Evolutionary conservation across 139 green algal genomes (phyloP).

Genomic region (Medakamo hakoo): DNA sequence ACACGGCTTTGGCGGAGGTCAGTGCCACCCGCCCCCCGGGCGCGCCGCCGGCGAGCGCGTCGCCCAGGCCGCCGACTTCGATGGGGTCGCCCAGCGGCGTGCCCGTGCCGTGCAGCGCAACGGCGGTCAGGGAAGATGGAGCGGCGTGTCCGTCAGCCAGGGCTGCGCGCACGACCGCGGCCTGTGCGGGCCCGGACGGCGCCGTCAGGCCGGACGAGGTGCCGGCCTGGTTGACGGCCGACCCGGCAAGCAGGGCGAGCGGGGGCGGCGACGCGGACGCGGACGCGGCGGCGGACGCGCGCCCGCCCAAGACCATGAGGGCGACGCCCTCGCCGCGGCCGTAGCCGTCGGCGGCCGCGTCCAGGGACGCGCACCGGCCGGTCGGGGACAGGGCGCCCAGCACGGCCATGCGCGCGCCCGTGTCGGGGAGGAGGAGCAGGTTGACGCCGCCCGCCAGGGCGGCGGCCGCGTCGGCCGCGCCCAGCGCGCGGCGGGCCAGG

Average conservation of each 20-base stretch:
- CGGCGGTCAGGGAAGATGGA: not conserved
- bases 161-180: slow-evolving; percentile 20
- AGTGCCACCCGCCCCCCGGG: slow-evolving; percentile 13
- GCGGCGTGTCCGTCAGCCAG: slow-evolving; percentile 3
- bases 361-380: slow-evolving; percentile 31
- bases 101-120: slow-evolving; percentile 57
- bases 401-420: slow-evolving; percentile 23
- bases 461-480: not conserved
- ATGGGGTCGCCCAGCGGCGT: slow-evolving; percentile 55
- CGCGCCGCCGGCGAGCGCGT: slow-evolving; percentile 6
- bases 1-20: slow-evolving; percentile 42
- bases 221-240: slow-evolving; percentile 46
- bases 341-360: slow-evolving; percentile 35
- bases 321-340: slow-evolving; percentile 23
- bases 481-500: slow-evolving; percentile 12
- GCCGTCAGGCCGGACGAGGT: slow-evolving; percentile 39
- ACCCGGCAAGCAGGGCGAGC: slow-evolving; percentile 16
- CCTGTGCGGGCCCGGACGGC: slow-evolving; percentile 41
- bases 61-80: slow-evolving; percentile 31
- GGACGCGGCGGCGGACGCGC: not conserved
- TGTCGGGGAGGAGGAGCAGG: slow-evolving; percentile 39
- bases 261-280: too few relatives aligned
- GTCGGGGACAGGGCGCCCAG: slow-evolving; percentile 31
- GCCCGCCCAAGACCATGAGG: not conserved
- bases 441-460: slow-evolving; percentile 32